Base-by-base conservation (phyloP, 352 stramenopile species). In the Globisporangium apiculatum region DNA sequence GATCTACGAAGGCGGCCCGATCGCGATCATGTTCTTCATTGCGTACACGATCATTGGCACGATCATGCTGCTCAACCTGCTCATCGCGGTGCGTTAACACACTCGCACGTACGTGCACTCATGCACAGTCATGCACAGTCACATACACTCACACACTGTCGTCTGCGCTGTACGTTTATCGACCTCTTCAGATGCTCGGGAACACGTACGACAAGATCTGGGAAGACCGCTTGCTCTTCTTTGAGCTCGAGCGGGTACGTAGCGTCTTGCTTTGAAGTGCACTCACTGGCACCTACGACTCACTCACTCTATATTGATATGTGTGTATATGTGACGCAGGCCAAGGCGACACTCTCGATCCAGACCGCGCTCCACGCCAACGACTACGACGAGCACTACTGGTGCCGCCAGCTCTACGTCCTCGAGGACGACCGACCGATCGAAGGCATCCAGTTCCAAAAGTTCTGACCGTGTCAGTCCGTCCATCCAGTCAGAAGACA, bases 161-260 rank as follows among this genome's bases (percentile, higher is more conserved):
- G 36, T 5, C 18, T 38, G 11, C 12, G 43, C 0, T 42, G 24
- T 31, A 31, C 24, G 24, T 47, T 7, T 45, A 5, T 47, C 17
- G 11, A 43, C n/a, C 6, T 24, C 24, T 0, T 24, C 47, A 93
- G 83, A 91, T 93, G 83, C 73, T 91, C 48, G 83, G 80, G 8
- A 89, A 87, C 59, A 93, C 80, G 7, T 93, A 93, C 69, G 77
- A 93, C 69, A 89, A 93, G 45, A 76, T 93, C 6, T 91, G 80
- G 80, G 83, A 89, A 69, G 80, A 93, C 55, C 76, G 77, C 0
- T 54, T 93, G 52, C 69, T 89, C 7, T 93, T 91, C 53, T 93
- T 89, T 53, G 79, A 89, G 50, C 74, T 93, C 10, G 83, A 93
- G 47, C 68, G 80, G 60, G 83, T 91, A 71, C 24, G 65, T 63